Conservation (phyloP, 2,329 filamentous ascomycete species). For the Xylariomycetidae sp. region DNA sequence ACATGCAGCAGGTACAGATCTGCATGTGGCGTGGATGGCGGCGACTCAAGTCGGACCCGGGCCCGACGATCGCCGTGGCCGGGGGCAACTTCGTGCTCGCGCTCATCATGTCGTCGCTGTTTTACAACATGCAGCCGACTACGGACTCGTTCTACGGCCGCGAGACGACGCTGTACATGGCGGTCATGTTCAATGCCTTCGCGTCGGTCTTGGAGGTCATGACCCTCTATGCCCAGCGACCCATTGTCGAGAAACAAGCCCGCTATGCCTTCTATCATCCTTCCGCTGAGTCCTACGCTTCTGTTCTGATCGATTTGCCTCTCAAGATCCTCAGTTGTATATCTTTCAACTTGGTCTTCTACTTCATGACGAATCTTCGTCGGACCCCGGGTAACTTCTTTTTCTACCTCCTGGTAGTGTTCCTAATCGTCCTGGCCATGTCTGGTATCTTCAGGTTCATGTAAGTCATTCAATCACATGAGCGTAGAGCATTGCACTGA, state of each 20-base stretch:
- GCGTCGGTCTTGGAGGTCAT: slow-evolving; percentile 58
- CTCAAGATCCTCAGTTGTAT: slow-evolving; percentile 53
- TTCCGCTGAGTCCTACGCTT: slow-evolving; percentile 46
- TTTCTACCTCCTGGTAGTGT: slow-evolving; percentile 52
- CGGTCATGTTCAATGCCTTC: slow-evolving; percentile 59
- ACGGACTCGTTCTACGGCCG: slow-evolving; percentile 52
- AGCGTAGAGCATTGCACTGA: no score
- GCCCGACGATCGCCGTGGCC: slow-evolving; percentile 14
- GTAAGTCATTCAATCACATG: no score
- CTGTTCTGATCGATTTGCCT: slow-evolving; percentile 40
- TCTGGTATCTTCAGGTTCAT: no score
- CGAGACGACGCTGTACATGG: slow-evolving; percentile 58
- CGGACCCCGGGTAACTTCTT: slow-evolving; percentile 58
- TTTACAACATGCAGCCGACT: slow-evolving; percentile 25
- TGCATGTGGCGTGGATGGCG: slow-evolving; percentile 14
- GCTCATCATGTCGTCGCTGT: slow-evolving; percentile 28
- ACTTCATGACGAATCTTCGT: slow-evolving; percentile 54
- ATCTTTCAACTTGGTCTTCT: slow-evolving; percentile 57
- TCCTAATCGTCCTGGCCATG: slow-evolving; percentile 40
- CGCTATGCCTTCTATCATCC: slow-evolving; percentile 65
- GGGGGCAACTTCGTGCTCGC: slow-evolving; percentile 30
- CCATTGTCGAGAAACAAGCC: slow-evolving; percentile 67
- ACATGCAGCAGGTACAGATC: slow-evolving; percentile 14
- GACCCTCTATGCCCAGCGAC: slow-evolving; percentile 55
- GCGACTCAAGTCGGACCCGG: slow-evolving; percentile 13